phyloP scores from a whole-genome alignment of 2,329 filamentous ascomycete genomes.

The Aureobasidium sp. region DNA sequence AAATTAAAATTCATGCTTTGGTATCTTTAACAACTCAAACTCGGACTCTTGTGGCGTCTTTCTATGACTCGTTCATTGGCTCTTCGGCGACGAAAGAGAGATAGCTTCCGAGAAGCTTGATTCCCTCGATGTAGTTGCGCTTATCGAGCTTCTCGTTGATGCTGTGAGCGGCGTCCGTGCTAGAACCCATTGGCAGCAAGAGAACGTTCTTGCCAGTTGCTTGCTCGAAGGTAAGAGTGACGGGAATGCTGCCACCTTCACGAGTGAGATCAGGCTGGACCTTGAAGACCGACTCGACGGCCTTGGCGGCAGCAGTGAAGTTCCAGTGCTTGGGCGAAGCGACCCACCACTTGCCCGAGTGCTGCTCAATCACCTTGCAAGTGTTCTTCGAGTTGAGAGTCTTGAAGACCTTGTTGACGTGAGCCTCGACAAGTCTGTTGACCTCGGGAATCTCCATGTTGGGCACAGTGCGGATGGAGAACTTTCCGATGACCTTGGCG shows the following conservation, averaged over 20 bases:
- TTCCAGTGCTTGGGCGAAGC: constrained; percentile 98
- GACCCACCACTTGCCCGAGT: constrained; percentile 98
- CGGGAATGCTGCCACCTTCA: constrained; percentile 94
- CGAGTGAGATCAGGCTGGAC: constrained; percentile 91
- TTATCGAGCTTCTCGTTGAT: constrained; percentile 98
- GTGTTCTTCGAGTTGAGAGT: constrained; percentile 90
- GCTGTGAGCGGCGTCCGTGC: constrained; percentile 91
- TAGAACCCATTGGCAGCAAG: constrained; percentile 92
- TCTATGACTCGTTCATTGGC: constrained; percentile 44
- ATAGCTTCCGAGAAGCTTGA: constrained; percentile 90
- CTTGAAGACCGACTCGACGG: constrained; percentile 91
- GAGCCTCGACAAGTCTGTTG: constrained; percentile 75
- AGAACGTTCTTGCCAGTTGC: constrained; percentile 97
- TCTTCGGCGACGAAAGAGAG: constrained; percentile 94
- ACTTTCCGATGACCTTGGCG: constrained; percentile 95
- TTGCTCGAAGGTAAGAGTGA: constrained; percentile 95
- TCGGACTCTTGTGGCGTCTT: background rate
- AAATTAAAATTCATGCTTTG: constrained; percentile 7
- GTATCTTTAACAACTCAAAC: constrained; percentile 7
- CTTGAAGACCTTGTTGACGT: constrained; percentile 76
- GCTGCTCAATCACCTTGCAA: constrained; percentile 71
- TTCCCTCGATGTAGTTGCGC: constrained; percentile 96
- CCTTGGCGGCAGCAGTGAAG: constrained; percentile 88
- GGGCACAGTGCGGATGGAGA: constrained; percentile 94
- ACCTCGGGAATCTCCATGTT: constrained; percentile 93